A percentile compares a stretch with the other conserved stretches of the same genome.
Conservation (phyloP, 2,329 filamentous ascomycete species). For the Monilinia laxa region DNA sequence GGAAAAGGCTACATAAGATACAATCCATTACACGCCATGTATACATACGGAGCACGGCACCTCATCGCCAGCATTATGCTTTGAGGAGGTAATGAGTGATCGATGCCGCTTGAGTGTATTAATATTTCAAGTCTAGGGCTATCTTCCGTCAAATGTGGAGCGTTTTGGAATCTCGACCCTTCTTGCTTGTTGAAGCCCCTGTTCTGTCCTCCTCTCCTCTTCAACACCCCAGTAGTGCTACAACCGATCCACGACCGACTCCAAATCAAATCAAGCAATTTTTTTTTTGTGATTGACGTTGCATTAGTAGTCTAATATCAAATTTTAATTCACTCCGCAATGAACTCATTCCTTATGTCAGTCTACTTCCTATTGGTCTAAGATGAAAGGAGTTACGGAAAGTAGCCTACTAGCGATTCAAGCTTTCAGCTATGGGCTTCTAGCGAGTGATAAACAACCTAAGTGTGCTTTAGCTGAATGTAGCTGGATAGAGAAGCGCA, state of each 20-base stretch:
- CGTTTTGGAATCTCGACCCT: neutral
- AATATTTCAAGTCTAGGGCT: neutral
- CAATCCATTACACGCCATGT: neutral
- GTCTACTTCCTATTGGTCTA: neutral
- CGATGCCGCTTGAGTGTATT: neutral
- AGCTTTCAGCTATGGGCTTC: constrained; percentile 15
- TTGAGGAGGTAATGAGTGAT: neutral
- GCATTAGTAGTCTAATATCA: constrained; percentile 14
- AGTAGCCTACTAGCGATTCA: constrained; percentile 4
- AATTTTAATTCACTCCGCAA: constrained; percentile 2
- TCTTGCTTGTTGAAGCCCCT: constrained; percentile 3
- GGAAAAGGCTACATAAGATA: neutral
- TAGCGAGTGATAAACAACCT: neutral
- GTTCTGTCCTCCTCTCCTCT: constrained; percentile 1
- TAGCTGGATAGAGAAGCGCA: constrained; percentile 22
- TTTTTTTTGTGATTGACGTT: constrained; percentile 13
- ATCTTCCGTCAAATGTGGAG: constrained; percentile 5
- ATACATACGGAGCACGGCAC: constrained; percentile 11
- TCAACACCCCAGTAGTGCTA: neutral
- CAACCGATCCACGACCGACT: neutral
- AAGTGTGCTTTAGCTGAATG: constrained; percentile 10
- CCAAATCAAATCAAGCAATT: neutral
- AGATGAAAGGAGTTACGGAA: constrained; percentile 4
- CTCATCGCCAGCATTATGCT: neutral
- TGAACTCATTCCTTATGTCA: neutral